A percentile compares a stretch with the other conserved stretches of the same genome.
Conservation (phyloP, 345 rosid species). For the Dipteronia dyeriana region DNA sequence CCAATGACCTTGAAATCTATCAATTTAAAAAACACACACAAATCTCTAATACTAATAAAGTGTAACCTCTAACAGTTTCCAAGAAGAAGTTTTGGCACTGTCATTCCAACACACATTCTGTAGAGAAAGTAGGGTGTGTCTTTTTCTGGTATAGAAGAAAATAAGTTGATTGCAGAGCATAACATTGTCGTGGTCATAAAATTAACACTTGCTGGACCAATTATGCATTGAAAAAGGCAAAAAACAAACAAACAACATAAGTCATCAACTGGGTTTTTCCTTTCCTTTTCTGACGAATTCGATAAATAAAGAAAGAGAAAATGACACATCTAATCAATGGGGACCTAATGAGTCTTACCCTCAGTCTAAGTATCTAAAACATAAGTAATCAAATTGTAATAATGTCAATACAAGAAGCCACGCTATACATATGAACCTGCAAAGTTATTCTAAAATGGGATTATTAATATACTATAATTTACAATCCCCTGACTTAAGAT, state of each 20-base stretch:
- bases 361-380: not conserved
- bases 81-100: not conserved
- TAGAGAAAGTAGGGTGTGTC: not conserved
- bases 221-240: not conserved
- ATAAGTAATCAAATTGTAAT: too few species aligned
- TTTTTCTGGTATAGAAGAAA: too few species aligned
- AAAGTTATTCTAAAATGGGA: too few species aligned
- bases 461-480: not conserved
- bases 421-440: not conserved
- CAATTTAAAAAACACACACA: not conserved
- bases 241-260: not conserved
- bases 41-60: not conserved
- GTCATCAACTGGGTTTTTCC: not conserved
- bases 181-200: not conserved
- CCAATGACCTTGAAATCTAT: not conserved
- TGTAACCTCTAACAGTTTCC: not conserved
- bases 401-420: not conserved
- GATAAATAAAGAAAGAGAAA: too few species aligned
- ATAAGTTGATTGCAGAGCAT: not conserved
- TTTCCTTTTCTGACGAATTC: not conserved
- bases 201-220: not conserved
- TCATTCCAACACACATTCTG: not conserved
- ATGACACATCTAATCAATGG: too few species aligned
- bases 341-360: not conserved
- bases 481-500: not conserved